Base-by-base conservation (phyloP, 345 rosid species). In the Eutrema yunnanense region DNA sequence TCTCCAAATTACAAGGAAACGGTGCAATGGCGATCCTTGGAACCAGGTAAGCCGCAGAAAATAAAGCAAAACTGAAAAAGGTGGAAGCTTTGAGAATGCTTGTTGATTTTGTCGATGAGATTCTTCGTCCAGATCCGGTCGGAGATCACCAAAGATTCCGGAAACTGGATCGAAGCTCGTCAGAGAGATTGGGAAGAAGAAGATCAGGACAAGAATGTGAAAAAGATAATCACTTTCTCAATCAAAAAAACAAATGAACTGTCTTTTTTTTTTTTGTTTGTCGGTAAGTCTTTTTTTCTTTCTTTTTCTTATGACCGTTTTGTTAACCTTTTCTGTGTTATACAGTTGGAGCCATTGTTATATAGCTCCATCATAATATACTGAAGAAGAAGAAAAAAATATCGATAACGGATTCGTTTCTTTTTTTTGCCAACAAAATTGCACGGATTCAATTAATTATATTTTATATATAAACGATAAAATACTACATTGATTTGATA, bases 331-430 rank as follows among this genome's bases (percentile, higher is more conserved):
- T 70, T 70, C 67, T 70, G 65, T 76, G 72, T 70, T 8, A 40
- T 44, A 70, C 80, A 70, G 75, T 63, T 76, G 80, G 32, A 70
- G 38, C 59, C 73, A 62, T 69, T 47, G 37, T 46, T 69, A 33
- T 60, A 26, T 53, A 43, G 63, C 67, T 52, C 2, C 38, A 60
- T 43, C 26, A n/a, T 50, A 19, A 41, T 64, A 19, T 42, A 51
- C 53, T 19, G 5, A 4, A 56, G 7, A 55, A 32, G 19, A 19
- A 9, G 32, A 3, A n/a, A 1, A 33, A 26, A 22, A 6, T 1
- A n/a, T 53, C 40, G 7, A 2, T 54, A 2, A 46, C 38, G 51
- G 34, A 6, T 69, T 55, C 16, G 32, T 53, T 53, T 12, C 22
- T n/a, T 41, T 51, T 51, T 53, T 38, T 14, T 6, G 33, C 27